Percentiles rank a stretch among this genome's conserved stretches.
These are phyloP conservation scores for Pyropia haitanensis DNA, from an alignment of 23 red algal genomes.

Conservation along the genomic window DNA sequence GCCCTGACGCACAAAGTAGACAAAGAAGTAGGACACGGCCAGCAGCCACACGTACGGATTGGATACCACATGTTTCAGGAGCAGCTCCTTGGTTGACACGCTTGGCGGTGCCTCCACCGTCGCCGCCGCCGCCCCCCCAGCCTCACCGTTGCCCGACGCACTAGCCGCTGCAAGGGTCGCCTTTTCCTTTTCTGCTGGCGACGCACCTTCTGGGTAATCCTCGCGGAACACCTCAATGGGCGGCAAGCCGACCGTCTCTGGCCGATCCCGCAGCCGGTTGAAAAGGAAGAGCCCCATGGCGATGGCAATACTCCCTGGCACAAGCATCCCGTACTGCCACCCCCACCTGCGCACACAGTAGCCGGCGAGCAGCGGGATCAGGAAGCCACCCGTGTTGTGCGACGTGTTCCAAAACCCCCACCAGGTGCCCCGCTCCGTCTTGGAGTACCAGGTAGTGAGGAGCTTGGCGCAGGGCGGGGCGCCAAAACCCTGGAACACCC, in stretches of 20 bases:
- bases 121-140: constrained; percentile 3
- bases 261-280: constrained; percentile 78
- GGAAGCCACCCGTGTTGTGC: constrained; percentile 98
- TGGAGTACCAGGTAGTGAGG: constrained; percentile 95
- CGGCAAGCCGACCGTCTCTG: constrained; percentile 74
- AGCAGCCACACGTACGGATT: constrained; percentile 99
- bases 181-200: constrained; percentile 4
- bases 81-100: constrained; percentile 39
- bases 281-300: constrained; percentile 80
- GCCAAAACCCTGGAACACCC: constrained; percentile 92
- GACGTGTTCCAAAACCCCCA: constrained; percentile 99
- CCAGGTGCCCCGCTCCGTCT: constrained; percentile 93
- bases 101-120: background rate
- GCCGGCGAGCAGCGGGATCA: constrained; percentile 91
- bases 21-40: constrained; percentile 93
- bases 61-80: constrained; percentile 78
- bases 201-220: constrained; percentile 6
- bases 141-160: background rate
- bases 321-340: constrained; percentile 98
- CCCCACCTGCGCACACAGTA: constrained; percentile 86
- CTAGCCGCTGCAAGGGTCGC: background rate
- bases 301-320: constrained; percentile 76
- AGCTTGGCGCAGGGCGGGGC: constrained; percentile 95
- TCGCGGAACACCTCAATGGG: constrained; percentile 65
- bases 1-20: constrained; percentile 98